These are phyloP conservation scores for Rhizophagus clarus DNA, from an alignment of 192 early-diverging fungal genomes.

Conservation along the genomic window DNA sequence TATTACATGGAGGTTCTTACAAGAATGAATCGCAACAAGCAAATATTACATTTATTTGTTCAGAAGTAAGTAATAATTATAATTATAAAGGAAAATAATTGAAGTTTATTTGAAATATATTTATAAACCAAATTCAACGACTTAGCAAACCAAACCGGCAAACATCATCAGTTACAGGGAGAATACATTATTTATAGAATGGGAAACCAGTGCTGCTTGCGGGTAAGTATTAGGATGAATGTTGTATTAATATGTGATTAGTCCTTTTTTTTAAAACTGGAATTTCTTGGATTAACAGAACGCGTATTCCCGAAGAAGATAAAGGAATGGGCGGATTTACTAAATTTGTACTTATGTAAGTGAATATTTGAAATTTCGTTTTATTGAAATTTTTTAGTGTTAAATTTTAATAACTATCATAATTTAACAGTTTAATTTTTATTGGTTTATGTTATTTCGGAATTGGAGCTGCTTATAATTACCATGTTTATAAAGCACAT, in stretches of 20 bases:
- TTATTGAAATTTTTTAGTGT: background rate
- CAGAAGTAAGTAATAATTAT: background rate
- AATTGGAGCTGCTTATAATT: background rate
- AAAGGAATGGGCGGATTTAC: background rate
- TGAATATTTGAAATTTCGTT: background rate
- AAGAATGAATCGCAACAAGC: background rate
- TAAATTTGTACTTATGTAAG: background rate
- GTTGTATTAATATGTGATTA: background rate
- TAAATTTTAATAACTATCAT: background rate
- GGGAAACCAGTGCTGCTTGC: background rate
- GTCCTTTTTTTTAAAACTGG: background rate
- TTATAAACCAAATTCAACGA: background rate
- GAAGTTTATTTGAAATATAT: background rate
- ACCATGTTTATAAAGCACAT: slow-evolving; percentile 1
- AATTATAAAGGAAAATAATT: background rate
- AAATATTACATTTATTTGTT: background rate
- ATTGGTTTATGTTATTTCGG: background rate
- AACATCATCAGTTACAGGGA: background rate
- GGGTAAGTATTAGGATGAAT: background rate
- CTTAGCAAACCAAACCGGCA: background rate
- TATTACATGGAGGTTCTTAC: background rate
- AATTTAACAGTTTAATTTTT: background rate
- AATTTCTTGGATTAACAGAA: background rate
- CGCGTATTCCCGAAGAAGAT: background rate
- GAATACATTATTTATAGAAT: slow-evolving; percentile 8